Evolutionary conservation across 2,329 filamentous ascomycete genomes (phyloP).

Genomic region (Sporothrix inflata): DNA sequence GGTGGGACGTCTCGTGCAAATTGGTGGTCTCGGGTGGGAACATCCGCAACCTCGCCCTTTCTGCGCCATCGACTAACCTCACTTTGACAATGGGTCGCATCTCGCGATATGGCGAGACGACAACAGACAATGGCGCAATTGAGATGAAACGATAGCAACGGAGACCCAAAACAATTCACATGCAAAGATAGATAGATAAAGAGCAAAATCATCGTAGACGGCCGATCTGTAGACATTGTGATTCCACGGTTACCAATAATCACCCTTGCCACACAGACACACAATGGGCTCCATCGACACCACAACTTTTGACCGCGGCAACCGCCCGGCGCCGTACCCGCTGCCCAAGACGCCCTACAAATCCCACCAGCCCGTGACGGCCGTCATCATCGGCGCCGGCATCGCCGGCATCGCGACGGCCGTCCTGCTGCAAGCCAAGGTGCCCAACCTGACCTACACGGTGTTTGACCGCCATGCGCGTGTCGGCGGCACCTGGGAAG

Average conservation of each 20-base stretch:
- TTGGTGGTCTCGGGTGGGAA: not conserved
- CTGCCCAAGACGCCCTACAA: not conserved
- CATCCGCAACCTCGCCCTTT: not conserved
- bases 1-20: not conserved
- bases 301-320: not conserved
- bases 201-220: not conserved
- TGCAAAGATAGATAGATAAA: not conserved
- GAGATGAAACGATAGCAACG: not conserved
- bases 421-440: conserved; percentile 33
- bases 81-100: not conserved
- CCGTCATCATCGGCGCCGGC: conserved; percentile 50
- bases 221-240: not conserved
- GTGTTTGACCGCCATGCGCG: conserved; percentile 28
- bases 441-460: conserved; percentile 28
- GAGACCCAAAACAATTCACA: not conserved
- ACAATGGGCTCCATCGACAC: not conserved
- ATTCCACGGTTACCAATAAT: too few species aligned
- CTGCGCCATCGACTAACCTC: not conserved
- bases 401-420: conserved; percentile 48
- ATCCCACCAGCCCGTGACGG: conserved; percentile 6
- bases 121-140: not conserved
- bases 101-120: conserved; percentile 4
- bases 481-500: conserved; percentile 32
- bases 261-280: not conserved
- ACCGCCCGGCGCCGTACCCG: conserved; percentile 6